Conservation (phyloP, 768 basidiomycete species). For the Glaciozyma martinii region DNA sequence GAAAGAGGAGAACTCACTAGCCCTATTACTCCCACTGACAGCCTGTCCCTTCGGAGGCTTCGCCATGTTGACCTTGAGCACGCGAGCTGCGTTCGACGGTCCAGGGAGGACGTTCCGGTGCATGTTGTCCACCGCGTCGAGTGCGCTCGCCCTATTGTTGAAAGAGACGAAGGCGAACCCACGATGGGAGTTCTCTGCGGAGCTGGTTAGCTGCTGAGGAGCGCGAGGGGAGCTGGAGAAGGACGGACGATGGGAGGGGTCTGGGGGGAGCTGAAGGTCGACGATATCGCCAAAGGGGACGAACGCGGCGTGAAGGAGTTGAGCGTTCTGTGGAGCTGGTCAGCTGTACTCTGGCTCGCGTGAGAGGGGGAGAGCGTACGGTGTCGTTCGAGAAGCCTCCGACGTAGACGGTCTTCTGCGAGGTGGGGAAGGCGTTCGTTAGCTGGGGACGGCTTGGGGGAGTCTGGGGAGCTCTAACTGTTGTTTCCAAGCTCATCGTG, state of each 20-base stretch:
- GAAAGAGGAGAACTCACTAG: conserved; percentile 5
- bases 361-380: neutral
- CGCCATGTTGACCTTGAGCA: conserved; percentile 75
- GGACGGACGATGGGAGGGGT: conserved; percentile 36
- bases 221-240: neutral
- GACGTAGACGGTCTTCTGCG: conserved; percentile 39
- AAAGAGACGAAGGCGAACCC: conserved; percentile 52
- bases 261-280: conserved; percentile 78
- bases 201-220: neutral
- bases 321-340: conserved; percentile 54
- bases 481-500: too few relatives aligned
- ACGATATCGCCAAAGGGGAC: conserved; percentile 87
- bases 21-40: conserved; percentile 34
- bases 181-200: too few relatives aligned
- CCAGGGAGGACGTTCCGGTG: conserved; percentile 45
- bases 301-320: conserved; percentile 65
- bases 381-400: conserved; percentile 25
- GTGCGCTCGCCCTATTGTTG: conserved; percentile 67
- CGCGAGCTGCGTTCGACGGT: conserved; percentile 40
- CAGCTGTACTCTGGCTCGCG: neutral
- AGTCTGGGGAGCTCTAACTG: too few relatives aligned
- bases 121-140: conserved; percentile 98
- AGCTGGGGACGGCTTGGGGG: too few relatives aligned
- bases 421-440: too few relatives aligned
- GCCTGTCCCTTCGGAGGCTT: conserved; percentile 54